Base-by-base conservation (phyloP, 768 basidiomycete genomes). In the Xanthoconium purpureum region DNA sequence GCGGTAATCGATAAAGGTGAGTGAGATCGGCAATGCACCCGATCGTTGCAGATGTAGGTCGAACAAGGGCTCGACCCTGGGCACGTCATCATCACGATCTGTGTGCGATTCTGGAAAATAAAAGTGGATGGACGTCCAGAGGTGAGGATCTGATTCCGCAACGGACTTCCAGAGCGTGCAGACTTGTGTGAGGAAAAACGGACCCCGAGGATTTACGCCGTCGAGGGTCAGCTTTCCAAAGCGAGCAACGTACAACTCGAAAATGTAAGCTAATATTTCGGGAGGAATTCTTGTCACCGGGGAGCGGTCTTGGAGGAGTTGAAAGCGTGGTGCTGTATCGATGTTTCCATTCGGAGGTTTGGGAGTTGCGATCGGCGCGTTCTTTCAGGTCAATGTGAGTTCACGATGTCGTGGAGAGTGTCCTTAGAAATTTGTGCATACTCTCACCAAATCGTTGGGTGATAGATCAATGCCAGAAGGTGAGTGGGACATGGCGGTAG, bases 241-340 rank as follows among this genome's bases (percentile, higher is more conserved):
- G 20, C 6, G 20, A 24, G 3, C n/a, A 6, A 63, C 35, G 40
- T 35, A 60, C 15, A 57, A 9, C 20, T 55, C 54, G 32, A 61
- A 68, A 10, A 66, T 47, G 32, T 48, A 24, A 14, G 39, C 33
- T 32, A 77, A 50, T 78, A 82, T 69, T 73, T 84, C 61, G 5
- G 55, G 36, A 15, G 62, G 66, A 24, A 65, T 37, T 14, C 47
- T 40, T n/a, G 50, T 52, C 36, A 59, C 38, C 5, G 55, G 59
- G 17, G 55, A 54, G 46, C 5, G 30, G 40, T 11, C 28, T 6
- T 17, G 36, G n/a, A 37, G 4, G n/a, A 17, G 32, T 0, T 3
- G 29, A 7, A 38, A 35, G 6, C 33, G 33, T 2, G 12, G 33
- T 8, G 33, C 33, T 35, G 33, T 12, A 35, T 35, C 33, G 33